A percentile compares a stretch with the other conserved stretches of the same genome.
phyloP scores from a whole-genome alignment of 2,329 filamentous ascomycete genomes.

The Knufia fluminis region DNA sequence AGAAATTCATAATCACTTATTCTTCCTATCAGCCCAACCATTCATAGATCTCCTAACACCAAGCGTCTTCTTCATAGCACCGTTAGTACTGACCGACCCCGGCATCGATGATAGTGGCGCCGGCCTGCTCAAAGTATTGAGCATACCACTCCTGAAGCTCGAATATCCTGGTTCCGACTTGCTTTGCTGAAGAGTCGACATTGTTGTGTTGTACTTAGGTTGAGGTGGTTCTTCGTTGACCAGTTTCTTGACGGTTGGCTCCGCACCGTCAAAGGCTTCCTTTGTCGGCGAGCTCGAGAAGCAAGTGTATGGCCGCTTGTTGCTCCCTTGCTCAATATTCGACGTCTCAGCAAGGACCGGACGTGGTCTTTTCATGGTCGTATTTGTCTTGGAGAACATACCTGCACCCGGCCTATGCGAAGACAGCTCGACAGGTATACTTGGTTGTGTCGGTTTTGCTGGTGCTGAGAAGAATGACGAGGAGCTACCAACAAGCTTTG shows the following conservation, averaged over 20 bases:
- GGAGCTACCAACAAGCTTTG: neutral
- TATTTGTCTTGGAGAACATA: neutral
- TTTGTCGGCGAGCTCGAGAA: conserved; percentile 9
- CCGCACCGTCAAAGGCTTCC: neutral
- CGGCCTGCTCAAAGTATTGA: conserved; percentile 4
- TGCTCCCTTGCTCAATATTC: neutral
- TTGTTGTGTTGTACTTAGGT: conserved; percentile 7
- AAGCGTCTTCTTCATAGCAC: conserved; percentile 8
- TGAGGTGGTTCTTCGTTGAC: neutral
- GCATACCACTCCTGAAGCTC: conserved; percentile 5
- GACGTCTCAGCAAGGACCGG: neutral
- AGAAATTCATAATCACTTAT: conserved; percentile 7
- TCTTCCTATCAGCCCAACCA: conserved; percentile 10
- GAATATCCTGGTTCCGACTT: neutral
- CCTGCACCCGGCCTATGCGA: neutral
- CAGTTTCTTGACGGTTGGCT: neutral
- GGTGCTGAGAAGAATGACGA: neutral
- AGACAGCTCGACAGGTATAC: conserved; percentile 4
- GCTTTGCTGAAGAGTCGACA: neutral
- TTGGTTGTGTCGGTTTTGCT: neutral
- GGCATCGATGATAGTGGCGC: neutral
- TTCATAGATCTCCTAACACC: conserved; percentile 9
- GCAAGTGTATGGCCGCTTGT: conserved; percentile 5
- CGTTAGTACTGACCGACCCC: neutral
- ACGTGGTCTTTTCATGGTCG: neutral